Conservation (phyloP, 2,329 filamentous ascomycete genomes). For the Claviceps sp. region DNA sequence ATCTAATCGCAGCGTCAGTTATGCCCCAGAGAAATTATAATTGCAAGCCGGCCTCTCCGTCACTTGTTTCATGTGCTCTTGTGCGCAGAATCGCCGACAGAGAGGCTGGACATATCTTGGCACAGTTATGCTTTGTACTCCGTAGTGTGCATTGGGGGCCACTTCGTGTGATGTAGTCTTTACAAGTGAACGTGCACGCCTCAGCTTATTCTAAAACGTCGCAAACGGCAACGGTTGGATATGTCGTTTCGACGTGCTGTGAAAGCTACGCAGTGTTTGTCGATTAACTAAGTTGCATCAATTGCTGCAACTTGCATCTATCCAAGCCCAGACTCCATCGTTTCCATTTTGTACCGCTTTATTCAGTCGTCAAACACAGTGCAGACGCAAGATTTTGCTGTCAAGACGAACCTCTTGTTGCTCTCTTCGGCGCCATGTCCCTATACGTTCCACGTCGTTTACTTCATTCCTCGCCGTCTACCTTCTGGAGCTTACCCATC, state of each 20-base stretch:
- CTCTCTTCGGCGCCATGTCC: background rate
- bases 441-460: background rate
- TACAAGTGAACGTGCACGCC: no score
- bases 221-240: no score
- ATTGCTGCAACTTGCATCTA: background rate
- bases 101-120: slow-evolving; percentile 4
- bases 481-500: slow-evolving; percentile 91
- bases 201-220: no score
- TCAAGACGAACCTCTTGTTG: no score
- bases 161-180: no score
- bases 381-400: no score
- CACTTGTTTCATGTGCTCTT: slow-evolving; percentile 24
- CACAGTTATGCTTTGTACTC: background rate
- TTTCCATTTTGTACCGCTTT: background rate
- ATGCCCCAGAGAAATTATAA: slow-evolving; percentile 65
- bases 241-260: background rate
- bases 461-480: slow-evolving; percentile 56
- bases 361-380: no score
- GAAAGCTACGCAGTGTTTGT: background rate
- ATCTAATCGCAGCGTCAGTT: slow-evolving; percentile 56
- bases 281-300: background rate
- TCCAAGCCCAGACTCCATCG: background rate
- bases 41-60: slow-evolving; percentile 54
- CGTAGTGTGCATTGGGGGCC: background rate
- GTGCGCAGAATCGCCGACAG: slow-evolving; percentile 17